Percentiles rank a stretch among this genome's conserved stretches.
Evolutionary conservation across 331 rosid genomes (phyloP).

Genomic region (Spiraea crenata): DNA sequence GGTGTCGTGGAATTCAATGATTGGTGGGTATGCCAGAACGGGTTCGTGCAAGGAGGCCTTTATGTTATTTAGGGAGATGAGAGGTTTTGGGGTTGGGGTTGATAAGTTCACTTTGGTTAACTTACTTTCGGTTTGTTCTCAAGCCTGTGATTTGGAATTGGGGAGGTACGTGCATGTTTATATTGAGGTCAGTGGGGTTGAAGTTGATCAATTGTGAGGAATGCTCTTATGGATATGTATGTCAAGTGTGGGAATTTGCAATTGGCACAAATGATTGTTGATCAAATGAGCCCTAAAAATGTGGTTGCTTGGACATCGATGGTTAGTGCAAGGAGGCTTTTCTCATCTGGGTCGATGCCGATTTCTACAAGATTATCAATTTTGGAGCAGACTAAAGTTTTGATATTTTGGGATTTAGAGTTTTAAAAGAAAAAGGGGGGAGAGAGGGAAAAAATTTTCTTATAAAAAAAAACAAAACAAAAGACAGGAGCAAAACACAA

Average conservation of each 20-base stretch:
- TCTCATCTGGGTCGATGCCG: too few relatives aligned
- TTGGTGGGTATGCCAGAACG: conserved; percentile 53
- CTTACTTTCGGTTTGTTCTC: conserved; percentile 71
- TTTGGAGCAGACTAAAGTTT: too few relatives aligned
- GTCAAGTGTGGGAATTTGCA: conserved; percentile 67
- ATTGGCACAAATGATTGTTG: conserved; percentile 39
- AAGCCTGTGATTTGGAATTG: conserved; percentile 37
- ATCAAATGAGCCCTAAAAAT: conserved; percentile 46
- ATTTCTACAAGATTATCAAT: too few relatives aligned
- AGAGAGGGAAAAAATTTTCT: too few relatives aligned
- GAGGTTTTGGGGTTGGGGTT: conserved; percentile 34
- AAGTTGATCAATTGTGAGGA: conserved; percentile 54
- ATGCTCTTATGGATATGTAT: conserved; percentile 66
- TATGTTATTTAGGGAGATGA: conserved; percentile 50
- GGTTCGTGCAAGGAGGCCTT: conserved; percentile 39
- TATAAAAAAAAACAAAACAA: too few relatives aligned
- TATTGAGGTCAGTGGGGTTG: conserved; percentile 40
- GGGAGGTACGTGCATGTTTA: conserved; percentile 58
- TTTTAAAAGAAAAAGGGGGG: too few relatives aligned
- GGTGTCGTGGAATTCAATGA: conserved; percentile 76
- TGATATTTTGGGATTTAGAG: too few relatives aligned
- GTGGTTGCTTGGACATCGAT: conserved; percentile 70
- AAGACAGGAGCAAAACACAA: too few relatives aligned
- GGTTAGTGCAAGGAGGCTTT: conserved; percentile 60
- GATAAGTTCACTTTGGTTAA: conserved; percentile 59